Percentiles rank a stretch among this genome's conserved stretches.
Evolutionary conservation across 345 rosid species (phyloP).

Genomic region (Ceriops tagal): DNA sequence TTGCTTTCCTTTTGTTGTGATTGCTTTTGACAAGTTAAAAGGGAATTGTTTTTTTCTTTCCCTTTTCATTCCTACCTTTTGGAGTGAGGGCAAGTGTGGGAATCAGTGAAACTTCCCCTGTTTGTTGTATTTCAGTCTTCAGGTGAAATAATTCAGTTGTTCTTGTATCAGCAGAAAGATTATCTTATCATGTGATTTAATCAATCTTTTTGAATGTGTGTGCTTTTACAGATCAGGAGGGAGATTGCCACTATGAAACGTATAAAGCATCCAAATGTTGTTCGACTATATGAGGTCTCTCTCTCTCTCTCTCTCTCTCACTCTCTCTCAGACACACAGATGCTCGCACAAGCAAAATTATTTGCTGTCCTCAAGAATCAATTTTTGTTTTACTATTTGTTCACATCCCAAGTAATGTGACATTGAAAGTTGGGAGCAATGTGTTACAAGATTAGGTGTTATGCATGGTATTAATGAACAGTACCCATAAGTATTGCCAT

Average conservation of each 20-base stretch:
- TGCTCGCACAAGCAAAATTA: too few species aligned
- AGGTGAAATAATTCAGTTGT: too few species aligned
- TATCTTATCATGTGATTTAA: not conserved
- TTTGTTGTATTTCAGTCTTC: too few species aligned
- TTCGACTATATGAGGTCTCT: slow-evolving; percentile 69
- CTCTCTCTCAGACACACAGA: not conserved
- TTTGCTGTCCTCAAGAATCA: not conserved
- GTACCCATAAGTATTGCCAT: too few species aligned
- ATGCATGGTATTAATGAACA: too few species aligned
- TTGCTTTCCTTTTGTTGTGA: not conserved
- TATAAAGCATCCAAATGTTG: slow-evolving; percentile 93
- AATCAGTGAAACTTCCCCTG: too few species aligned
- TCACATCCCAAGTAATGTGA: not conserved
- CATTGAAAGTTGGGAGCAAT: too few species aligned
- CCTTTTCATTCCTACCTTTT: not conserved
- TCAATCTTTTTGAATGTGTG: slow-evolving; percentile 14
- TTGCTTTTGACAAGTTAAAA: not conserved
- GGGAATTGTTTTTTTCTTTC: not conserved
- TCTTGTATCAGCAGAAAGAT: too few species aligned
- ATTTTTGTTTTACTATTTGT: not conserved
- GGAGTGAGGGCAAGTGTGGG: too few species aligned
- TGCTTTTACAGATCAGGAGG: slow-evolving; percentile 66
- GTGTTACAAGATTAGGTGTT: too few species aligned
- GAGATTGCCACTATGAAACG: slow-evolving; percentile 93
- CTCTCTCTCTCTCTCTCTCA: slow-evolving; percentile 18